Conservation (phyloP, 306 rosid species). For the Echinosophora koreensis region DNA sequence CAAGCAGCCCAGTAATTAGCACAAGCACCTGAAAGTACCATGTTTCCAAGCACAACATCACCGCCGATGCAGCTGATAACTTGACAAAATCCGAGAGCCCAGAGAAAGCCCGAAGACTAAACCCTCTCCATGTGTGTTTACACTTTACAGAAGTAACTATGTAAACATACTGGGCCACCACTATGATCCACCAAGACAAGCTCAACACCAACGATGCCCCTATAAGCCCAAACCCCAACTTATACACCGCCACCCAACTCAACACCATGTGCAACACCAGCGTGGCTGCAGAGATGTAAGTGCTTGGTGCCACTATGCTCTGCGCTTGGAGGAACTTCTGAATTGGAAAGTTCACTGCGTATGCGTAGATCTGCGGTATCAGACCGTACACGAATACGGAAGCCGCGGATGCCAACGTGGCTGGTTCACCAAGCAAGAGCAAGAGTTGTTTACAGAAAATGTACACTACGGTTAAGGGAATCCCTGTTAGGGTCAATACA, state of each 20-base stretch:
- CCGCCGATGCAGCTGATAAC: constrained; percentile 72
- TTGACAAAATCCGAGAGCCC: constrained; percentile 62
- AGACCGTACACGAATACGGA: constrained; percentile 70
- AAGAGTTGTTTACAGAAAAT: constrained; percentile 58
- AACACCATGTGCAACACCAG: constrained; percentile 54
- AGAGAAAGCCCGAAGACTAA: constrained; percentile 58
- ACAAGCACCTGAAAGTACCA: constrained; percentile 83
- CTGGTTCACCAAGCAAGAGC: constrained; percentile 54
- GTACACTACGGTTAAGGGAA: constrained; percentile 57
- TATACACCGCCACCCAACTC: constrained; percentile 67
- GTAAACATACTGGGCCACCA: constrained; percentile 62
- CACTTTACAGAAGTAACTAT: constrained; percentile 48
- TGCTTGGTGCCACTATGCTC: constrained; percentile 72
- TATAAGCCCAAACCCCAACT: constrained; percentile 59
- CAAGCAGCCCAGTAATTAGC: constrained; percentile 70
- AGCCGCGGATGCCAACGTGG: constrained; percentile 56
- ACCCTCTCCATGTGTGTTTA: constrained; percentile 63
- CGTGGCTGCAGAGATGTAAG: constrained; percentile 63
- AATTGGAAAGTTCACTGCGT: constrained; percentile 80
- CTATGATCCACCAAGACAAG: constrained; percentile 83
- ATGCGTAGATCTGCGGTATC: constrained; percentile 81
- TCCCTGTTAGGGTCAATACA: constrained; percentile 58
- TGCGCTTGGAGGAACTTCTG: constrained; percentile 83
- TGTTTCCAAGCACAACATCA: constrained; percentile 78
- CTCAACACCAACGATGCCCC: constrained; percentile 72